Percentiles rank a stretch among this genome's conserved stretches.
Conservation (phyloP, 2,329 filamentous ascomycete genomes). For the Trichoderma atroviride region DNA sequence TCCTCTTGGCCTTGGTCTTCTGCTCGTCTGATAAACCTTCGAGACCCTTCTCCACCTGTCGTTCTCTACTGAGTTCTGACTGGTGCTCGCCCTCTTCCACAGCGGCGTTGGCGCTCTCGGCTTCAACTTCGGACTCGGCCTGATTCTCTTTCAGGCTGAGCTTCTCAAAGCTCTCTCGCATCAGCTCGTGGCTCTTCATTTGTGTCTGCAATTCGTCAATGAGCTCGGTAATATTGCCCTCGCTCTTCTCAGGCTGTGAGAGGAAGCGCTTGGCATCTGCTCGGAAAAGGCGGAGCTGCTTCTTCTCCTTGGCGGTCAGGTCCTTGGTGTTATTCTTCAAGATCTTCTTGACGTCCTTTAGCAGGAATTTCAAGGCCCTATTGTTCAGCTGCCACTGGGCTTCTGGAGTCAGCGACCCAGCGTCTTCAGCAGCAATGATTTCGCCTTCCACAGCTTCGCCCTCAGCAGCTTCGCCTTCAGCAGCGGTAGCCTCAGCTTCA, state of each 20-base stretch:
- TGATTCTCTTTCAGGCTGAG: constrained; percentile 31
- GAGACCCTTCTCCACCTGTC: constrained; percentile 41
- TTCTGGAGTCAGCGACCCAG: constrained; percentile 31
- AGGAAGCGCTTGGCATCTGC: constrained; percentile 66
- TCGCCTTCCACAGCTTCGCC: constrained; percentile 33
- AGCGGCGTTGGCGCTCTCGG: constrained; percentile 16
- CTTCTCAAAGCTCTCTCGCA: constrained; percentile 39
- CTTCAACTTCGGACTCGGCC: constrained; percentile 29
- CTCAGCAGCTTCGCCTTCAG: constrained; percentile 33
- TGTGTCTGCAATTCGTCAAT: constrained; percentile 39
- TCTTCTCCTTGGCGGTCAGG: constrained; percentile 72
- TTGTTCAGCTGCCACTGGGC: constrained; percentile 35
- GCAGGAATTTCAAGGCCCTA: constrained; percentile 35
- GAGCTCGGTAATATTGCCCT: constrained; percentile 37
- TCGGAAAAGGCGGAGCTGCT: constrained; percentile 73
- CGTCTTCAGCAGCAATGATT: constrained; percentile 29
- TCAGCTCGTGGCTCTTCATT: constrained; percentile 39
- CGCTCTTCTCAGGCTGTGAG: constrained; percentile 38
- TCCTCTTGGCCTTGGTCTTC: constrained; percentile 39
- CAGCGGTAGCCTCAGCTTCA: constrained; percentile 26
- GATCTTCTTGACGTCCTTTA: constrained; percentile 40
- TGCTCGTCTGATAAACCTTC: constrained; percentile 40
- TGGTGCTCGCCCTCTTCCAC: constrained; percentile 23
- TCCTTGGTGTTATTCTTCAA: constrained; percentile 49
- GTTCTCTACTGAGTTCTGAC: constrained; percentile 35